phyloP scores from a whole-genome alignment of 768 basidiomycete genomes.

The Mycena amicta region DNA sequence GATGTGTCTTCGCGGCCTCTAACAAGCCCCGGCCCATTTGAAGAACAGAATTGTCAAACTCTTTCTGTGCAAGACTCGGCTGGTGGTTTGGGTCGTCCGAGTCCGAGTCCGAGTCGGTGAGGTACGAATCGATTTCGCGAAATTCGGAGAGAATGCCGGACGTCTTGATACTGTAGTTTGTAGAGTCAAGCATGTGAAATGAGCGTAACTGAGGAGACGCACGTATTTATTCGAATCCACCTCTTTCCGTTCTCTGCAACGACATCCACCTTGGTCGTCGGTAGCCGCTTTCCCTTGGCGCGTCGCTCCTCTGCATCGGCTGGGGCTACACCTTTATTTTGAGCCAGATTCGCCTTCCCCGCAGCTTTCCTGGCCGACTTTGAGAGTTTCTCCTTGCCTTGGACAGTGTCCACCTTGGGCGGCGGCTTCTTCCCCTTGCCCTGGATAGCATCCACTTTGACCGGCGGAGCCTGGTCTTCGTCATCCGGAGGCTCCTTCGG shows the following conservation, averaged over 20 bases:
- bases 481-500: background rate
- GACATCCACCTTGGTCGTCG: slow-evolving; percentile 73
- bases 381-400: background rate
- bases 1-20: slow-evolving; percentile 62
- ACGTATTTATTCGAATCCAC: slow-evolving; percentile 93
- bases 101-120: slow-evolving; percentile 62
- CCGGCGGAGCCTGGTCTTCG: no score
- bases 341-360: background rate
- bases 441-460: background rate
- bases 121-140: slow-evolving; percentile 81
- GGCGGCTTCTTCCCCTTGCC: slow-evolving; percentile 22
- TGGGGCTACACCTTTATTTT: no score
- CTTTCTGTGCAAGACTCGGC: slow-evolving; percentile 48
- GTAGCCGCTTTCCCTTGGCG: slow-evolving; percentile 11
- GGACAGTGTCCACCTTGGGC: slow-evolving; percentile 31
- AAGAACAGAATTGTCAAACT: slow-evolving; percentile 75
- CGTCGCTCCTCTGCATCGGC: slow-evolving; percentile 7
- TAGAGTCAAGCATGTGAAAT: background rate
- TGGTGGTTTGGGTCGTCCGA: slow-evolving; percentile 35
- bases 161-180: slow-evolving; percentile 64
- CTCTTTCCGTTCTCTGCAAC: slow-evolving; percentile 71
- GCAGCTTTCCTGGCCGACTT: background rate
- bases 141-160: slow-evolving; percentile 78
- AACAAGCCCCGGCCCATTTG: slow-evolving; percentile 69
- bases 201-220: slow-evolving; percentile 34